These are phyloP conservation scores for Pinus tabuliformis DNA, from an alignment of 75 land plant species.

Conservation along the genomic window DNA sequence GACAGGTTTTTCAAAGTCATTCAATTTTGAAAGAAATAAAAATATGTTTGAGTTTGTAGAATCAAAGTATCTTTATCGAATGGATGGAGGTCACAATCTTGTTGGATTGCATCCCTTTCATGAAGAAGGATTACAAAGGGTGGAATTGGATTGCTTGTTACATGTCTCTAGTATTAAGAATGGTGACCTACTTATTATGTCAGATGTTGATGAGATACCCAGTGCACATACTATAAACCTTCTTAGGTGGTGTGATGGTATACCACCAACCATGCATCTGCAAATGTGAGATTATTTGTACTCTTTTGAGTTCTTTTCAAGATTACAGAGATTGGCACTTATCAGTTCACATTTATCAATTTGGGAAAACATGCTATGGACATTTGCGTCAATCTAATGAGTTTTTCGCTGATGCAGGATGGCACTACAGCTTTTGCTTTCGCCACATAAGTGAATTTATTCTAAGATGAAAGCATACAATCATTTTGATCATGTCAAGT, in stretches of 20 bases:
- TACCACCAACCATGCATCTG: conserved; percentile 29
- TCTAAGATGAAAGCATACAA: conserved; percentile 45
- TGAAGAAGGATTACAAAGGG: conserved; percentile 68
- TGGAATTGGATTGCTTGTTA: conserved; percentile 59
- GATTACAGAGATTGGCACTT: conserved; percentile 31
- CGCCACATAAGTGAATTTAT: conserved; percentile 16
- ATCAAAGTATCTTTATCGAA: conserved; percentile 54
- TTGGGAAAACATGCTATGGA: conserved; percentile 12
- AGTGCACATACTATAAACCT: conserved; percentile 33
- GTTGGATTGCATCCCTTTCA: conserved; percentile 69
- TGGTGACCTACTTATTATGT: conserved; percentile 72
- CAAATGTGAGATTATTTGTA: conserved; percentile 35
- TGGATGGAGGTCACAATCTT: conserved; percentile 43
- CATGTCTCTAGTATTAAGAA: conserved; percentile 55
- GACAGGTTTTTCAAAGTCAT: conserved; percentile 67
- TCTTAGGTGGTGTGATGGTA: conserved; percentile 38
- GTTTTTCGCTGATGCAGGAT: conserved; percentile 42
- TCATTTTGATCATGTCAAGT: conserved; percentile 32
- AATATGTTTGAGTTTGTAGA: conserved; percentile 58
- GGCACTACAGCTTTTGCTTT: conserved; percentile 59
- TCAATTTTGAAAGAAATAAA: conserved; percentile 43
- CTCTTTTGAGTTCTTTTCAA: conserved; percentile 35
- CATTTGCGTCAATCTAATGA: conserved; percentile 21
- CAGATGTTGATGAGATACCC: conserved; percentile 42
- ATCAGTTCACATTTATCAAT: conserved; percentile 19